Evolutionary conservation across 257 asterid genomes (phyloP).

Genomic region (Scutellaria baicalensis): DNA sequence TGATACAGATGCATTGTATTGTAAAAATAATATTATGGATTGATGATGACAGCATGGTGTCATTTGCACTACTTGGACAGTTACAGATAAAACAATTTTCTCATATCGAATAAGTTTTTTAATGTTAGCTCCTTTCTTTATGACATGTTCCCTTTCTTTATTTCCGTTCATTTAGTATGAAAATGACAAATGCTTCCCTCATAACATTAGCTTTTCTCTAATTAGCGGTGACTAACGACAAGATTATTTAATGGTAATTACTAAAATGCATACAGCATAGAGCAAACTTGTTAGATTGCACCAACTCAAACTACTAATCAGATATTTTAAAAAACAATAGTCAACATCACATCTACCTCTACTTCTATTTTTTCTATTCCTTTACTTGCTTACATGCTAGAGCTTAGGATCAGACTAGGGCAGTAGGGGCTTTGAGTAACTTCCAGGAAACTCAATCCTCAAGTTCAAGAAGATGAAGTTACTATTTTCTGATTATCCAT

Average conservation of each 20-base stretch:
- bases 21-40: neutral
- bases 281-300: neutral
- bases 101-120: neutral
- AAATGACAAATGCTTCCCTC: slow-evolving; percentile 1
- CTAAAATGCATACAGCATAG: neutral
- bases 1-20: neutral
- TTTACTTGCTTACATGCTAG: neutral
- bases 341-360: neutral
- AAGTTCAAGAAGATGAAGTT: neutral
- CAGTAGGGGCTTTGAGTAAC: neutral
- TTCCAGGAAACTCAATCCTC: neutral
- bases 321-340: neutral
- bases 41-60: neutral
- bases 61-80: slow-evolving; percentile 3
- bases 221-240: neutral
- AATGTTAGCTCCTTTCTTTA: neutral
- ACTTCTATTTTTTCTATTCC: neutral
- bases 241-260: neutral
- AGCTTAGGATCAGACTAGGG: neutral
- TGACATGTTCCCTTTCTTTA: neutral
- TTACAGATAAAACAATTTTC: slow-evolving; percentile 7
- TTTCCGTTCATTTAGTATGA: neutral
- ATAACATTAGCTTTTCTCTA: neutral
- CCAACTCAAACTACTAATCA: neutral
- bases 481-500: neutral